These are phyloP conservation scores for Capsicum baccatum DNA, from an alignment of 257 asterid species.

Conservation along the genomic window DNA sequence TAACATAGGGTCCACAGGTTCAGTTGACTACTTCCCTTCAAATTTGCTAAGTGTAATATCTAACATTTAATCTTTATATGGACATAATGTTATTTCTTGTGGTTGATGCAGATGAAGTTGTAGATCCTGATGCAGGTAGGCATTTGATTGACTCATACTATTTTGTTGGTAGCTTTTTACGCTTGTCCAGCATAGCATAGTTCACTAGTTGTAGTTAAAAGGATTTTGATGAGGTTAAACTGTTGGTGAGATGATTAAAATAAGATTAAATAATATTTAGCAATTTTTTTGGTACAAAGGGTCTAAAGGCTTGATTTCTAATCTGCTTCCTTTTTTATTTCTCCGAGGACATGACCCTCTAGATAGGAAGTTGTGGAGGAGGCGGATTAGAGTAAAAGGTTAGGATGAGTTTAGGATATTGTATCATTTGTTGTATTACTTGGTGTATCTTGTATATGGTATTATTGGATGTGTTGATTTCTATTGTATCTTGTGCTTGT, in stretches of 20 bases:
- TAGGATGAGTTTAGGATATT: no score
- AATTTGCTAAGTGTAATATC: slow-evolving; percentile 23
- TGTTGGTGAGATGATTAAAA: slow-evolving; percentile 17
- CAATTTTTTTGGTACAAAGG: neutral
- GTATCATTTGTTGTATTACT: no score
- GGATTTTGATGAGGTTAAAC: slow-evolving; percentile 1
- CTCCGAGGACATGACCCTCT: neutral
- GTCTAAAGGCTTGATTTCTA: neutral
- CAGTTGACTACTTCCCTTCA: slow-evolving; percentile 22
- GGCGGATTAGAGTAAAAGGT: no score
- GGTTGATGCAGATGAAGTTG: slow-evolving; percentile 54
- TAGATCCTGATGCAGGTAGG: slow-evolving; percentile 95
- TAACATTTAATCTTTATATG: slow-evolving; percentile 31
- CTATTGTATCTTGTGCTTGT: no score
- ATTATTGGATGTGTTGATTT: no score
- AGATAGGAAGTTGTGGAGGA: no score
- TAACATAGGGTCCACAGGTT: slow-evolving; percentile 83
- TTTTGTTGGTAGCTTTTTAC: neutral
- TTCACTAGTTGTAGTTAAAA: neutral
- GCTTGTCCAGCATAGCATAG: neutral
- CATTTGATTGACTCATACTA: neutral
- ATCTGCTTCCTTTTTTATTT: neutral
- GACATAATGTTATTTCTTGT: slow-evolving; percentile 34
- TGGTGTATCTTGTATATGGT: no score
- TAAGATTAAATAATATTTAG: neutral